These are phyloP conservation scores for Novymonas esmeraldas DNA, from an alignment of 208 protist species.

Conservation along the genomic window DNA sequence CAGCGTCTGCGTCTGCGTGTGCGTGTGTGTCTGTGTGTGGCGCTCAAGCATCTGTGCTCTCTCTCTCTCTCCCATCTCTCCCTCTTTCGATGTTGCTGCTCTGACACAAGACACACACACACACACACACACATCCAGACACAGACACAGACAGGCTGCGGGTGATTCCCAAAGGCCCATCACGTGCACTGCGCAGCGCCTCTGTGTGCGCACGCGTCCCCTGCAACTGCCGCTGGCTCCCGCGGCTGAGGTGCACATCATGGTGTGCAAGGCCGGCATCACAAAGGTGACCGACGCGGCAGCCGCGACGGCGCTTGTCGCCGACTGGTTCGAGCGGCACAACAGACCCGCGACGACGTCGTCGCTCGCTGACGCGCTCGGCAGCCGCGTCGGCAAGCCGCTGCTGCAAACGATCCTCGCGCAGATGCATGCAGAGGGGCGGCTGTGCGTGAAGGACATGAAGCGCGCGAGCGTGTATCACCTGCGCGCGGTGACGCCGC, in stretches of 20 bases:
- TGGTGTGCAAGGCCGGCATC: conserved; percentile 34
- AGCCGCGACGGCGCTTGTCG: conserved; percentile 42
- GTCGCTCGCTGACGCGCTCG: conserved; percentile 83
- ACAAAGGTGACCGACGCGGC: conserved; percentile 60
- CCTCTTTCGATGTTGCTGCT: no score
- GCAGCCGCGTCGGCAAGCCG: conserved; percentile 79
- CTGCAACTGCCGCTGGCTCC: no score
- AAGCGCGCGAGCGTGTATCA: conserved; percentile 87
- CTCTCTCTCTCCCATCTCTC: not conserved
- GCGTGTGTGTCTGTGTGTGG: not conserved
- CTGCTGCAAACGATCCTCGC: conserved; percentile 76
- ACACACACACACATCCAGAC: no score
- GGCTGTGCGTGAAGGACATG: conserved; percentile 74
- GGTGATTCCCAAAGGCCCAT: no score
- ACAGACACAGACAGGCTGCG: no score
- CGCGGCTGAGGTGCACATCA: no score
- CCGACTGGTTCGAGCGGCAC: conserved; percentile 85
- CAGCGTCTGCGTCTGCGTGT: not conserved
- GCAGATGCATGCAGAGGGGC: conserved; percentile 43
- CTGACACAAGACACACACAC: no score
- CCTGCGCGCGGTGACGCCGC: conserved; percentile 18
- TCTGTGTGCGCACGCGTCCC: no score
- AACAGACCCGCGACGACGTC: conserved; percentile 83
- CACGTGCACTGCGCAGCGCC: no score
- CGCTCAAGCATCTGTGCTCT: not conserved